phyloP scores from a whole-genome alignment of 2,329 filamentous ascomycete species.

The Sclerotinia borealis region DNA sequence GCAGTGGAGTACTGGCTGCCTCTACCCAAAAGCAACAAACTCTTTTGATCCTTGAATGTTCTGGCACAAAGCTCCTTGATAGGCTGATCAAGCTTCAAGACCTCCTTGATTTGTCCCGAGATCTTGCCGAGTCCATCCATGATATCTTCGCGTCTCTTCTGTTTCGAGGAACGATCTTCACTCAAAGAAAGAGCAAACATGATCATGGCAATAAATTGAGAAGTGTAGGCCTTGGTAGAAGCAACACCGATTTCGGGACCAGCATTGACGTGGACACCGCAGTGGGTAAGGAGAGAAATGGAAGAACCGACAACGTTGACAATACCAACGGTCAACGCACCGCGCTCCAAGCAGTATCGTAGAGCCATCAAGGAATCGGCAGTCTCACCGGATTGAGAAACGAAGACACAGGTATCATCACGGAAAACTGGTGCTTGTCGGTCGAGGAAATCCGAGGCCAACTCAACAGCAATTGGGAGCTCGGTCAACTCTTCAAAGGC shows the following conservation, averaged over 20 bases:
- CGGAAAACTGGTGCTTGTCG: slow-evolving; percentile 96
- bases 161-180: slow-evolving; percentile 94
- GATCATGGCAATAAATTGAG: slow-evolving; percentile 98
- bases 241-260: slow-evolving; percentile 98
- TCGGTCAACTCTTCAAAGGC: slow-evolving; percentile 97
- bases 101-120: slow-evolving; percentile 85
- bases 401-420: slow-evolving; percentile 97
- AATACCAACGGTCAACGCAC: slow-evolving; percentile 93
- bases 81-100: slow-evolving; percentile 82
- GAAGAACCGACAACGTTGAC: slow-evolving; percentile 98
- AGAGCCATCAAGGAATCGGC: slow-evolving; percentile 96
- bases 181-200: slow-evolving; percentile 97
- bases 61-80: slow-evolving; percentile 94
- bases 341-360: slow-evolving; percentile 95
- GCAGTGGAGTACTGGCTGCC: slow-evolving; percentile 96
- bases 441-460: slow-evolving; percentile 97
- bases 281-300: slow-evolving; percentile 98
- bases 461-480: slow-evolving; percentile 93
- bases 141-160: slow-evolving; percentile 85
- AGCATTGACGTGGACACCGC: slow-evolving; percentile 98
- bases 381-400: slow-evolving; percentile 97
- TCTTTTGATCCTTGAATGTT: slow-evolving; percentile 96
- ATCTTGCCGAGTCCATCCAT: slow-evolving; percentile 87
- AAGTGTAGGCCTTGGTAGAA: slow-evolving; percentile 98
- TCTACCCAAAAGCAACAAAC: slow-evolving; percentile 83